phyloP scores from a whole-genome alignment of 176 grass and related monocot genomes.

The Thalia dealbata region DNA sequence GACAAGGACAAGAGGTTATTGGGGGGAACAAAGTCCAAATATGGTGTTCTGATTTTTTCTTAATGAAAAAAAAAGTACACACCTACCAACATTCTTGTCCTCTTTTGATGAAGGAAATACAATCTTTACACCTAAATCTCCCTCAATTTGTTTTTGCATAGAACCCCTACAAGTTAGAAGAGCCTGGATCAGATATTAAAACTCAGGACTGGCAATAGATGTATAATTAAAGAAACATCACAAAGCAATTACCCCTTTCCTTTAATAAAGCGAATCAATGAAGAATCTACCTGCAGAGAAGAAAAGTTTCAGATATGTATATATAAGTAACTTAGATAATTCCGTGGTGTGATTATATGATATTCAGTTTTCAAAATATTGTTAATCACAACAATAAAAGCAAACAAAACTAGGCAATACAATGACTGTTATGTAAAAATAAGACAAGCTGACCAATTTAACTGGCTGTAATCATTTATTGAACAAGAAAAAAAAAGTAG shows the following conservation, averaged over 20 bases:
- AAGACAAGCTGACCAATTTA: neutral
- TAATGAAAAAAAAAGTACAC: slow-evolving; percentile 9
- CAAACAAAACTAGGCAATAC: slow-evolving; percentile 14
- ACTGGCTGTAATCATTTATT: neutral
- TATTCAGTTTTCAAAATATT: neutral
- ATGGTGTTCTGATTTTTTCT: neutral
- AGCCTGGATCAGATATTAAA: neutral
- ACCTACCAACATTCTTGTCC: slow-evolving; percentile 49
- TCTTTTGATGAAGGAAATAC: slow-evolving; percentile 52
- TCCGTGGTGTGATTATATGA: neutral
- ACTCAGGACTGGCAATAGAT: neutral
- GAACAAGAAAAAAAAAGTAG: neutral
- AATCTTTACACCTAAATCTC: slow-evolving; percentile 55
- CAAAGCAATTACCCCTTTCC: slow-evolving; percentile 50
- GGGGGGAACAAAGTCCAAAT: neutral
- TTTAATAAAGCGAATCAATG: slow-evolving; percentile 60
- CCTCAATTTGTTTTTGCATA: slow-evolving; percentile 73
- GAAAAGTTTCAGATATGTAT: slow-evolving; percentile 6
- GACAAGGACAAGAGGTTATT: neutral
- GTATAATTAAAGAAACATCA: slow-evolving; percentile 6
- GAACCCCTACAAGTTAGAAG: slow-evolving; percentile 45
- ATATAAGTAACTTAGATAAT: neutral
- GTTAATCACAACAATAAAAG: neutral
- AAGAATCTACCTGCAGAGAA: slow-evolving; percentile 61
- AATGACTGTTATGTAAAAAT: slow-evolving; percentile 7